Evolutionary conservation across 495 filamentous ascomycete species (phyloP), one percentile per base, ranked within the genome.

Genomic region (Penicillium diatomitis): DNA sequence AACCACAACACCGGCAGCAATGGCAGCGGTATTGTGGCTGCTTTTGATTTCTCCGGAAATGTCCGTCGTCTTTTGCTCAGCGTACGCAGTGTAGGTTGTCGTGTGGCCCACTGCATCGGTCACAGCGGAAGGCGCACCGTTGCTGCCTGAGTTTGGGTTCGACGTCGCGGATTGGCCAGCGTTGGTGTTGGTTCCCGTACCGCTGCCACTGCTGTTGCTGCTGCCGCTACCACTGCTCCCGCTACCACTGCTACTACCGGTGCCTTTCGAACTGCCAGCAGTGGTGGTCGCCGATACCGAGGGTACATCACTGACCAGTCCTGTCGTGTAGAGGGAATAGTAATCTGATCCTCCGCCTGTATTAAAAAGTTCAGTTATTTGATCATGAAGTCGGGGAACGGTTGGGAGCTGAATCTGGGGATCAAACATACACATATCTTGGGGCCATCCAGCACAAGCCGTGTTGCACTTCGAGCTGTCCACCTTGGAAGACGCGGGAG

Each of bases 1-100:
- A 32, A 95, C 84, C 5, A 97, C 90, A 4, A 88, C 87, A 48
- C 91, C 92, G 29, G 80, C 91, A 30, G 87, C 91, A 50, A 96
- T 90, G 28, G 84, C 87, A 29, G 82, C 87, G 37, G 75, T 85
- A 52, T 79, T 83, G 28, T 84, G 66, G 7, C 72, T 66, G 36
- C 47, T 44, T 36, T 57, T 51, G 37, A 65, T 52, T 20, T 67
- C 61, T 28, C 66, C 56, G 6, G 54, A 41, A 3, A 56, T 39
- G 37, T 44, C 42, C 0, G 47, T 35, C 8, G 57, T 6, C 50
- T 57, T 2, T 56, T 57, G 32, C 61, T 44, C 12, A 55, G 60
- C n/a, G 3, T 64, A 44, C 5, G 63, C 60, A 8, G 72, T 76
- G 28, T 68, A 68, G 1, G 70, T 52, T 0, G 68, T 56, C 5